Evolutionary conservation across 495 filamentous ascomycete genomes (phyloP), one percentile per base, ranked within the genome.

Genomic region (Parathielavia hyrcaniae): DNA sequence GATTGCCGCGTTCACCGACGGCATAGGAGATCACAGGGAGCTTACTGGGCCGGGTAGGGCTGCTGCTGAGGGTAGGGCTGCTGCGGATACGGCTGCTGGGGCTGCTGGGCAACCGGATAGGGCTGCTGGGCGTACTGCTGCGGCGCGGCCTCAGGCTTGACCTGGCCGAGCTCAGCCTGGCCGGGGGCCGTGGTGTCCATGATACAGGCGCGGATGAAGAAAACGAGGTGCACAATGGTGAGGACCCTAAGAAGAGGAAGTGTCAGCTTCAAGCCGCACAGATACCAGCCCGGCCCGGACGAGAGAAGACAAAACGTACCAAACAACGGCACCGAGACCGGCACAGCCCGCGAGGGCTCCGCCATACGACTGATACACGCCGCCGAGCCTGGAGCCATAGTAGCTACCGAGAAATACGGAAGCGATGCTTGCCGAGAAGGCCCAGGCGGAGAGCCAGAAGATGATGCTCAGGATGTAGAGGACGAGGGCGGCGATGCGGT

Each of bases 391-490:
- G 36, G 39, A 48, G 13, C 30, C 35, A 5, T 16, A 17, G 22
- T 19, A 1, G 26, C 36, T 40, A 8, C 60, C 36, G 10, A 72
- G 65, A 53, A 50, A 66, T 20, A 63, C 30, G 16, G 62, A 52
- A 5, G 73, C 73, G 20, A 56, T 44, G 50, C 65, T 69, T 12
- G 74, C 72, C 10, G 71, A 63, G 68, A 68, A 76, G 16, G 68
- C 65, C 73, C 73, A 77, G n/a, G 60, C 72, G 0, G 57, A 47
- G 8, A 76, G 65, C 74, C 74, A 77, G 58, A 75, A 75, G 43
- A 77, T 67, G 34, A 67, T 20, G 50, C 55, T 60, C 53, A 77
- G 61, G 43, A 62, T 52, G 59, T 73, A 71, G 19, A 53, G 57
- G 41, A 72, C 43, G 12, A 74, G 36, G 20, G 63, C 49, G 40